Evolutionary conservation across 192 early-diverging fungal genomes (phyloP).

Genomic region (Coemansia sp.): DNA sequence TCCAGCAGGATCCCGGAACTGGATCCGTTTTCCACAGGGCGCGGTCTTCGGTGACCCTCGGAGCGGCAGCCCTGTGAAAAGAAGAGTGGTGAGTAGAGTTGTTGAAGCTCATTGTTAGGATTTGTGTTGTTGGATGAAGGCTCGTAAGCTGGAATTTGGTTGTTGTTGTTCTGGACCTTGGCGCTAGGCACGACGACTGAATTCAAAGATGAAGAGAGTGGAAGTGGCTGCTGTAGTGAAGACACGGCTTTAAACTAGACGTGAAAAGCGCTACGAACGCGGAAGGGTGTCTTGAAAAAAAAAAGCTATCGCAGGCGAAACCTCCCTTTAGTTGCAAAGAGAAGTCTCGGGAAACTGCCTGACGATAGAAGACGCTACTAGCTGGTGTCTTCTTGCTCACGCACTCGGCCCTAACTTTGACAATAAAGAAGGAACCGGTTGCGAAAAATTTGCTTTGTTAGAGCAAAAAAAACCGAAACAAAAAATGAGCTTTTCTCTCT

Average conservation of each 20-base stretch:
- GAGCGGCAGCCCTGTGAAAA: conserved; percentile 52
- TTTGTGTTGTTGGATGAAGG: background rate
- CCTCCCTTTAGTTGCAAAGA: conserved; percentile 4
- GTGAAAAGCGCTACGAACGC: conserved; percentile 16
- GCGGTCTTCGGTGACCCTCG: conserved; percentile 36
- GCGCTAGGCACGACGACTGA: conserved; percentile 21
- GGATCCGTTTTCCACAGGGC: background rate
- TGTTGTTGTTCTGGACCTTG: conserved; percentile 11
- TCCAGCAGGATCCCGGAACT: background rate
- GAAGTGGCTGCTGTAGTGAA: conserved; percentile 27
- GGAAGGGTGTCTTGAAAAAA: background rate
- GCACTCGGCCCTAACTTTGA: background rate
- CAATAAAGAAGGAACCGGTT: background rate
- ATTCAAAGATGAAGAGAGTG: conserved; percentile 23
- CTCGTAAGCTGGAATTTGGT: conserved; percentile 10
- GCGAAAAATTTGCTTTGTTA: background rate
- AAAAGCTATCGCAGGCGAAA: conserved; percentile 1
- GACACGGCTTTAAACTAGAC: conserved; percentile 26
- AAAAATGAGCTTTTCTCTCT: background rate
- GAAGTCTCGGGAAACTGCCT: background rate
- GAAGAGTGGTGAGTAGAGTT: conserved; percentile 25
- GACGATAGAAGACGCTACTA: background rate
- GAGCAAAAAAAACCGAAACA: background rate
- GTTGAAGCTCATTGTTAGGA: conserved; percentile 12
- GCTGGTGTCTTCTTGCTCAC: background rate